Conservation (phyloP, 1,284 basidiomycete species). For the Apiotrichum akiyoshidainum region DNA sequence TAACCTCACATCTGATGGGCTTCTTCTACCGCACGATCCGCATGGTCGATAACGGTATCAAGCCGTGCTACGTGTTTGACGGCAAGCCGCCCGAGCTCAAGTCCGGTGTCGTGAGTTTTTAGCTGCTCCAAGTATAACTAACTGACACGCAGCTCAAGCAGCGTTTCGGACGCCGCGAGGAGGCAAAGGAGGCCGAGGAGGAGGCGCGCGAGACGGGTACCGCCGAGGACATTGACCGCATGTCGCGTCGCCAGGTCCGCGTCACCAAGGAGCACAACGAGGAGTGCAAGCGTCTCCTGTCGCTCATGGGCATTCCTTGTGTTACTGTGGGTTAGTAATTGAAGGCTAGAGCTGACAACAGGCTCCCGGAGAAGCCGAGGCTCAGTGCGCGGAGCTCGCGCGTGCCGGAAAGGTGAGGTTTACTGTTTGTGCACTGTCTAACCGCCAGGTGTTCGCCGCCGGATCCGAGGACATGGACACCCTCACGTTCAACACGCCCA, state of each 20-base stretch:
- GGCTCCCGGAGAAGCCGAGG: conserved; percentile 98
- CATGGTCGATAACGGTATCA: conserved; percentile 99
- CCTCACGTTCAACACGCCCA: conserved; percentile 87
- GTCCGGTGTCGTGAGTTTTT: conserved; percentile 76
- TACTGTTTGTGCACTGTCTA: too few relatives aligned
- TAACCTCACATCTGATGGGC: conserved; percentile 95
- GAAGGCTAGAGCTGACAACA: conserved; percentile 54
- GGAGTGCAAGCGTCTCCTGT: conserved; percentile 82
- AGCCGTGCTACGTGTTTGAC: conserved; percentile 97
- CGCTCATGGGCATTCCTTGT: conserved; percentile 95
- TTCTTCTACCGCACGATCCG: conserved; percentile 96
- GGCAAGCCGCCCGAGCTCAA: conserved; percentile 98
- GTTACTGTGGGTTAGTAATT: conserved; percentile 64
- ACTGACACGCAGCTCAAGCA: conserved; percentile 46
- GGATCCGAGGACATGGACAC: conserved; percentile 99
- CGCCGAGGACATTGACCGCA: conserved; percentile 84
- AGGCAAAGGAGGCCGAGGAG: conserved; percentile 89
- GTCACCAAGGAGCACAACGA: conserved; percentile 96
- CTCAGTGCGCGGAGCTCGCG: conserved; percentile 95
- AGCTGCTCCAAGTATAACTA: too few relatives aligned
- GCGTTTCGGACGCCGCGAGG: conserved; percentile 84
- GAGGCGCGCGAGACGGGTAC: conserved; percentile 97
- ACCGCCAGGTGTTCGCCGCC: conserved; percentile 78
- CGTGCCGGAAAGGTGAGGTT: conserved; percentile 76
- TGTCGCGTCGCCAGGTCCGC: conserved; percentile 86